Evolutionary conservation across 2,329 filamentous ascomycete genomes (phyloP).

Genomic region (Eurotiales sp.): DNA sequence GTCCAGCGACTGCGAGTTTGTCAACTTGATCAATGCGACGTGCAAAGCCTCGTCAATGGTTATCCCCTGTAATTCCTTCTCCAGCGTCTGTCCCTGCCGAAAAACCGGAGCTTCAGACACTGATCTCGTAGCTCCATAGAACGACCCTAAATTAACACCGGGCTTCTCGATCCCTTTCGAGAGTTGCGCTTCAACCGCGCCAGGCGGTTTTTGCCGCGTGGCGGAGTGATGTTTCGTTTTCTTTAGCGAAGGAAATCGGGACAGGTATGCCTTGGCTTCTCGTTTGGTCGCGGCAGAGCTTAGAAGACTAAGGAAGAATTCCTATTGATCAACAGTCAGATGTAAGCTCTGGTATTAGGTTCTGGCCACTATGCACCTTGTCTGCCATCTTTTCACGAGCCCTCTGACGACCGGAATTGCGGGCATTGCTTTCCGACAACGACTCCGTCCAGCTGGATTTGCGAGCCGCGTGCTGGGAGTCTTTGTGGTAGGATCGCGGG

Average conservation of each 20-base stretch:
- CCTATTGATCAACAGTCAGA: slow-evolving; percentile 50
- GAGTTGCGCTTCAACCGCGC: slow-evolving; percentile 23
- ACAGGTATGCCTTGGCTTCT: slow-evolving; percentile 86
- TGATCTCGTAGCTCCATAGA: slow-evolving; percentile 57
- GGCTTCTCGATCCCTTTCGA: slow-evolving; percentile 33
- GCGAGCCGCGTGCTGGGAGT: slow-evolving; percentile 3
- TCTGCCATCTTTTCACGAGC: slow-evolving; percentile 44
- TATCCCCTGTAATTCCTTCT: slow-evolving; percentile 25
- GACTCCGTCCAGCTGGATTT: slow-evolving; percentile 1
- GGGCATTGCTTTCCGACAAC: background rate
- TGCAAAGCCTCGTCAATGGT: slow-evolving; percentile 55
- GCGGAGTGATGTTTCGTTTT: slow-evolving; percentile 29
- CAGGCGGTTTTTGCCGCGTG: slow-evolving; percentile 24
- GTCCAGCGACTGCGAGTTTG: slow-evolving; percentile 66
- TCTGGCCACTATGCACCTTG: too few relatives aligned
- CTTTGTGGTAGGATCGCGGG: slow-evolving; percentile 8
- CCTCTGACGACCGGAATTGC: slow-evolving; percentile 27
- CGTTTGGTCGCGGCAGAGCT: slow-evolving; percentile 87
- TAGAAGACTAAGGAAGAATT: slow-evolving; percentile 81
- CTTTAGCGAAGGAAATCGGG: slow-evolving; percentile 65
- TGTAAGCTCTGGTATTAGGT: too few relatives aligned
- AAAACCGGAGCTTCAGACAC: slow-evolving; percentile 60
- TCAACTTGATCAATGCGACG: slow-evolving; percentile 81
- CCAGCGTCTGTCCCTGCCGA: slow-evolving; percentile 49
- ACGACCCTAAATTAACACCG: slow-evolving; percentile 58